Evolutionary conservation across 441 rosid species (phyloP).

Genomic region (Melastoma candidum): DNA sequence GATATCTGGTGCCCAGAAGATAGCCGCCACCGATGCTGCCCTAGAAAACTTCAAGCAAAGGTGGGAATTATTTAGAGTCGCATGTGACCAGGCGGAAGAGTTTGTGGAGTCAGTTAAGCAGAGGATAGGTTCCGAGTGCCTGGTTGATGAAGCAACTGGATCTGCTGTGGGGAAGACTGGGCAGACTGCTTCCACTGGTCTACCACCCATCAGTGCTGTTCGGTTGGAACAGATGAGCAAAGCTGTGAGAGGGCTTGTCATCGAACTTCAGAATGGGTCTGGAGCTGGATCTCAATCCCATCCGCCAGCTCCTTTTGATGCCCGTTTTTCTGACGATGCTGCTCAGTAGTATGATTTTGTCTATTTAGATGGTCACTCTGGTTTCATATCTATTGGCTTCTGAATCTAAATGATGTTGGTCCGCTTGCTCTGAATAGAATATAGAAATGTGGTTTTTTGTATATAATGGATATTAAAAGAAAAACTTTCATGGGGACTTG

Average conservation of each 20-base stretch:
- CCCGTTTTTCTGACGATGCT: slow-evolving; percentile 71
- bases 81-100: slow-evolving; percentile 92
- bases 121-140: slow-evolving; percentile 81
- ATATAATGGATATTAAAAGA: no score
- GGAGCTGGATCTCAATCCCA: slow-evolving; percentile 33
- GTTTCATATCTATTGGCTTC: no score
- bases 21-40: slow-evolving; percentile 45
- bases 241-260: slow-evolving; percentile 81
- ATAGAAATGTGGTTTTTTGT: no score
- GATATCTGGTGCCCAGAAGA: slow-evolving; percentile 36
- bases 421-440: no score
- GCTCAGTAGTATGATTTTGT: slow-evolving; percentile 34
- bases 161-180: slow-evolving; percentile 40
- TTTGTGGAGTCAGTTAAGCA: slow-evolving; percentile 85
- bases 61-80: slow-evolving; percentile 81
- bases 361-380: no score
- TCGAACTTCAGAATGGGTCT: slow-evolving; percentile 76
- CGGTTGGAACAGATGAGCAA: slow-evolving; percentile 96
- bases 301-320: slow-evolving; percentile 61
- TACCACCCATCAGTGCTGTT: slow-evolving; percentile 81
- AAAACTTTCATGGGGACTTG: no score
- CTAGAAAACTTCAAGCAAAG: slow-evolving; percentile 79
- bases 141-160: slow-evolving; percentile 89
- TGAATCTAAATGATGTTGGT: no score
- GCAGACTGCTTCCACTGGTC: slow-evolving; percentile 40